A percentile compares a stretch with the other conserved stretches of the same genome.
phyloP scores from a whole-genome alignment of 2,329 filamentous ascomycete species.

The Arthroderma uncinatum region DNA sequence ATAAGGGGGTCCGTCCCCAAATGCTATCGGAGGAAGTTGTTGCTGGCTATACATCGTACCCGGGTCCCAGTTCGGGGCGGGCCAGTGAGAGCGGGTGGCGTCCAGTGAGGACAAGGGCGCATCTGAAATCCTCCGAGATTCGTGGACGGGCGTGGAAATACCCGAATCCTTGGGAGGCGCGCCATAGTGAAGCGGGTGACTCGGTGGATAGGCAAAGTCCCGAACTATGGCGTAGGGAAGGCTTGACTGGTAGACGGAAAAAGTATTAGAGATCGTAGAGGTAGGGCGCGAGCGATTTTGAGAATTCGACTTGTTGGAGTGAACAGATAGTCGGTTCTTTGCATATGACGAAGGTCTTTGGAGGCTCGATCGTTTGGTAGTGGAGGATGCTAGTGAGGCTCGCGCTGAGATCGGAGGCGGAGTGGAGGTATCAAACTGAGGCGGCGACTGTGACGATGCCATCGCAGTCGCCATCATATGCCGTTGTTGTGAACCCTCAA shows the following conservation, averaged over 20 bases:
- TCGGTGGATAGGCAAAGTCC: conserved; percentile 82
- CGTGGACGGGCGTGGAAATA: conserved; percentile 73
- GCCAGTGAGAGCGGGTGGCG: conserved; percentile 48
- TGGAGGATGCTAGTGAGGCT: conserved; percentile 43
- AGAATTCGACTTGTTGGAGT: conserved; percentile 56
- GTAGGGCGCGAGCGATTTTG: conserved; percentile 59
- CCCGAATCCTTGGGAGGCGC: conserved; percentile 71
- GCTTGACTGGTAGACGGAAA: conserved; percentile 74
- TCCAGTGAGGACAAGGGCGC: conserved; percentile 65
- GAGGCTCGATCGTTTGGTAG: conserved; percentile 47
- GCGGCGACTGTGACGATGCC: conserved; percentile 28
- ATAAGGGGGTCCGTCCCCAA: conserved; percentile 81
- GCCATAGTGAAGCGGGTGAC: conserved; percentile 85
- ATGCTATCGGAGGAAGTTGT: conserved; percentile 70
- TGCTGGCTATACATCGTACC: conserved; percentile 50
- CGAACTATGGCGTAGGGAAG: conserved; percentile 81
- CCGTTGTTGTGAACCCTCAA: background rate
- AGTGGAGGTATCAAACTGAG: conserved; percentile 22
- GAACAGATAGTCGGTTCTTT: conserved; percentile 72
- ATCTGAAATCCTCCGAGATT: conserved; percentile 71
- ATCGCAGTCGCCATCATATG: conserved; percentile 22
- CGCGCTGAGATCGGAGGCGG: conserved; percentile 22
- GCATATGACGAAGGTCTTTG: conserved; percentile 65
- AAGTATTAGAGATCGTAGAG: conserved; percentile 70
- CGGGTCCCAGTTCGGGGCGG: conserved; percentile 37